Base-by-base conservation (phyloP, 192 early-diverging fungal genomes). In the Paraglomus brasilianum region DNA sequence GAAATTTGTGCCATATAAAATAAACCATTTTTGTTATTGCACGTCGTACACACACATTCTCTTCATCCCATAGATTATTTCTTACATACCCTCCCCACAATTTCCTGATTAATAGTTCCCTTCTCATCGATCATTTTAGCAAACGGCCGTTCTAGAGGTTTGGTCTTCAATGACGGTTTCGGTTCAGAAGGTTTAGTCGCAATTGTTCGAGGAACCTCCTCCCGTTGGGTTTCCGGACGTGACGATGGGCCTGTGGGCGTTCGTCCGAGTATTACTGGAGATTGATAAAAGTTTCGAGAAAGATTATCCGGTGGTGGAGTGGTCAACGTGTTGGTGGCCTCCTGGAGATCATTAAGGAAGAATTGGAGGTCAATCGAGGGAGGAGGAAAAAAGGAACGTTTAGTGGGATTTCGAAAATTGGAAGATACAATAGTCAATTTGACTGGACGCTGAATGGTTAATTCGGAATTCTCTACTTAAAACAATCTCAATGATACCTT, bases 111-210 rank as follows among this genome's bases (percentile, higher is more conserved):
- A 22, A 60, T 22, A 58, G 41, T 41, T 3, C 67, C 67, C 39
- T 47, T 57, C 11, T 69, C 67, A 69, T 69, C 48, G 30, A 69
- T 47, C 55, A 69, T 58, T 58, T 69, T 69, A 17, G 47, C 15
- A 58, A 69, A 69, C 11, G 53, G 55, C 48, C 39, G 56, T 8
- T 69, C 67, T 1, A 68, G 19, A 17, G 67, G 39, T 46, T 69
- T 56, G 48, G 19, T 13, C 39, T 39, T 56, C 67, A 39, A 45
- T n/a, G 17, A 14, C 9, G 53, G 9, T 11, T 56, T 56, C 9
- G 15, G 11, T 56, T 11, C 11, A 10, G 53, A 0, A 11, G 8
- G 1, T 47, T 55, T 58, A 17, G 52, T 22, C 17, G 52, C 19
- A 22, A 43, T 42, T 30, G n/a, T 5, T 24, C 19, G 42, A 30